Evolutionary conservation across 2,329 filamentous ascomycete genomes (phyloP), one percentile per base, ranked within the genome.

Genomic region (Neofusicoccum sp.): DNA sequence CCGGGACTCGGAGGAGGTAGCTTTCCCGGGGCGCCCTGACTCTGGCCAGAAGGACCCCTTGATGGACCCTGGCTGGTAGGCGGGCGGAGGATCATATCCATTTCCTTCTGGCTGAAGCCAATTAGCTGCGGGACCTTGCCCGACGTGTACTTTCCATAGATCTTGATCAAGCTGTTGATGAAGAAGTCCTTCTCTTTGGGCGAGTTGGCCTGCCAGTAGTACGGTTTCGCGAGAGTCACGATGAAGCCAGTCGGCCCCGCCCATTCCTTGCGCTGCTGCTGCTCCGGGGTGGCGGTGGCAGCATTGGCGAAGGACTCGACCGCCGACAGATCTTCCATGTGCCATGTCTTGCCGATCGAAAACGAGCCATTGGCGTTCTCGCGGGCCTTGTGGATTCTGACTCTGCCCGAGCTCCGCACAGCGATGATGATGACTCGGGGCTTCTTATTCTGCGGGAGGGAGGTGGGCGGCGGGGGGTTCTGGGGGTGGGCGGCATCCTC

Each of bases 111-210:
- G 67, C 93, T 90, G 72, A 99, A 98, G 6, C 93, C 93, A 60
- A 85, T 79, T 56, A 99, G 81, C 62, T 89, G 84, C 2, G 95
- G 95, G 33, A 86, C 77, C 69, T 88, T 89, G 11, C 93, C 93
- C 30, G 91, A 90, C 0, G 95, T 98, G 72, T 98, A 99, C 76
- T 98, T 99, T 68, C 88, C 88, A 74, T 90, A 99, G 66, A 99
- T 97, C 76, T 98, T 99, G 71, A 98, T 86, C 67, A 98, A 78
- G 75, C 93, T 97, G 34, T 90, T 92, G 69, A 99, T 95, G 76
- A 99, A 99, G 78, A 98, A 98, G 72, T 96, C 93, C 81, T 97
- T 98, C 77, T 99, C 95, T 78, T 97, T 97, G 58, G 90, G 84
- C 0, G 91, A 95, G 65, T 91, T 88, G 34, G 95, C 92, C 75